Evolutionary conservation across 495 filamentous ascomycete species (phyloP).

Genomic region (Recurvomyces mirabilis): DNA sequence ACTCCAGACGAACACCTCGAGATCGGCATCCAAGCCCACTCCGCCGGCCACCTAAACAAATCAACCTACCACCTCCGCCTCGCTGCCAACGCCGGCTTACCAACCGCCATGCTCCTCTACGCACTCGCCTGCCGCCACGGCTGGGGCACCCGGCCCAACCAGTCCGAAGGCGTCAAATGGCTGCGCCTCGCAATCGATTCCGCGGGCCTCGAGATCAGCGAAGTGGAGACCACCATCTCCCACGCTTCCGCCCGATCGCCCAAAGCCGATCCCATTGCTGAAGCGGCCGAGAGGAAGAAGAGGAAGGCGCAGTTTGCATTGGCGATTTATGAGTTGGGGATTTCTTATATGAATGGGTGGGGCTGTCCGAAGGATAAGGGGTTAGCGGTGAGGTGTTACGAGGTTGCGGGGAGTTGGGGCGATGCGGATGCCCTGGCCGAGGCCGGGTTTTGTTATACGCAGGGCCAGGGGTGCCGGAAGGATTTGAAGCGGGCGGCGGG

Average conservation of each 20-base stretch:
- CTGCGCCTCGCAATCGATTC: slow-evolving; percentile 77
- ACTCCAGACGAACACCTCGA: slow-evolving; percentile 77
- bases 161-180: slow-evolving; percentile 81
- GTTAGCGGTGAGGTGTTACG: slow-evolving; percentile 82
- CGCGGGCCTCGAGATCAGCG: slow-evolving; percentile 69
- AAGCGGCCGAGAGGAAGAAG: slow-evolving; percentile 58
- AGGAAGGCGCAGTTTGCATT: slow-evolving; percentile 85
- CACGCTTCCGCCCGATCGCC: slow-evolving; percentile 39
- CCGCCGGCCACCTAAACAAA: slow-evolving; percentile 72
- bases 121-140: slow-evolving; percentile 94
- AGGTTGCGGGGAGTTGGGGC: slow-evolving; percentile 95
- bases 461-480: slow-evolving; percentile 63
- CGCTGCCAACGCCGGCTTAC: slow-evolving; percentile 72
- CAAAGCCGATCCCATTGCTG: slow-evolving; percentile 43
- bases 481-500: slow-evolving; percentile 88
- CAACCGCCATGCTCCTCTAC: slow-evolving; percentile 91
- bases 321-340: slow-evolving; percentile 88
- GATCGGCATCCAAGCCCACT: slow-evolving; percentile 79
- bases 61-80: slow-evolving; percentile 92
- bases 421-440: slow-evolving; percentile 74
- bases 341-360: slow-evolving; percentile 98
- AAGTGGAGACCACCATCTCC: slow-evolving; percentile 46
- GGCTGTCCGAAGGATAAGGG: slow-evolving; percentile 86
- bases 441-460: slow-evolving; percentile 32
- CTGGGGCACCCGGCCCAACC: slow-evolving; percentile 93